Base-by-base conservation (phyloP, 352 stramenopile species). In the Globisporangium acanthophoron region DNA sequence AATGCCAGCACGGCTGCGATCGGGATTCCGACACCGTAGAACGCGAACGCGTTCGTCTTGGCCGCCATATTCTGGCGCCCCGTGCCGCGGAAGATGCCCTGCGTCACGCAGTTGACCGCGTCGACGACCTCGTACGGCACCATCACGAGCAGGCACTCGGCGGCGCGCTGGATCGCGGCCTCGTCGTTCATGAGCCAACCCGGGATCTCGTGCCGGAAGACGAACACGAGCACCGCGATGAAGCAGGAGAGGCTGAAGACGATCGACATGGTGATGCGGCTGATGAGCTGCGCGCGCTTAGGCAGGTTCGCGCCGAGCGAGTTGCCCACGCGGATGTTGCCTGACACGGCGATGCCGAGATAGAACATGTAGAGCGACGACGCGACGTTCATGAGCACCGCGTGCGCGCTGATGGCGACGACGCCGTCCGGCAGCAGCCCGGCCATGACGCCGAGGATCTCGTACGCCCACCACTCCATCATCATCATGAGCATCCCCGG, bases 401-500 rank as follows among this genome's bases (percentile, higher is more conserved):
- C 72, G 54, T 93, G 85, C 5, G 75, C 79, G 33, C 84, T 90
- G 27, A 93, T 76, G 4, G 71, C 64, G 31, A 91, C 70, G 9
- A 94, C 74, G 0, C 69, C 68, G 39, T 84, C 60, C 0, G 77
- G 77, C 0, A 93, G 69, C 0, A 91, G 46, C 1, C 85, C 85
- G 1, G 82, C 83, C 52, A 94, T 71, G 18, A 93, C 59, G 7
- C 77, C 78, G 16, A 94, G 56, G n/a, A 82, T 59, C 64, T 91
- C 84, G 58, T 88, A 94, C 13, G 85, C 80, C 65, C 71, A 83
- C 85, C 83, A 95, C 52, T 88, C 74, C 56, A 93, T 83, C 39
- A 69, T 68, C 37, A 92, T 57, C 69, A 92, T 82, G 9, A 89
- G 50, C 58, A 83, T 71, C 0, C 71, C 71, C 3, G 83, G 83